phyloP scores from a whole-genome alignment of 257 asterid genomes.

The Nicotiana otophora region DNA sequence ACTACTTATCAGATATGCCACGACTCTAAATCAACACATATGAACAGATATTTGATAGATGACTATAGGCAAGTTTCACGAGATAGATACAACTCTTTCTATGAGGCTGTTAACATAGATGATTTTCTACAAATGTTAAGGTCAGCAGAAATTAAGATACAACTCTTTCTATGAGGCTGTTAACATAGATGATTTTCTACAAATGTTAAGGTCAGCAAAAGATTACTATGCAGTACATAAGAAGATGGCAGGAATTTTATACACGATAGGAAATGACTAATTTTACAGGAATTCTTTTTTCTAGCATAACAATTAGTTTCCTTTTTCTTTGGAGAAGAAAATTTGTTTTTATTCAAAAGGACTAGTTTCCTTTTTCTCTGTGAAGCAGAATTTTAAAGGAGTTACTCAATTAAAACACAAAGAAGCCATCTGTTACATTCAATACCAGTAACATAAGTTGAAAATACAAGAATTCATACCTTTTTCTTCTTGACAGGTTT shows the following conservation, averaged over 20 bases:
- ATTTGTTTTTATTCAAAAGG: no score
- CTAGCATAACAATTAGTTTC: no score
- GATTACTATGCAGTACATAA: background rate
- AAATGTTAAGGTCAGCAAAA: background rate
- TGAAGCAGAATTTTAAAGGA: background rate
- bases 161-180: background rate
- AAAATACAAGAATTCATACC: slow-evolving; percentile 31
- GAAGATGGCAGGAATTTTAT: background rate
- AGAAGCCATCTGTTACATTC: background rate
- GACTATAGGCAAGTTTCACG: background rate
- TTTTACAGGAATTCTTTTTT: background rate
- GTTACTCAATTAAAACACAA: background rate
- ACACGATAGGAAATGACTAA: background rate
- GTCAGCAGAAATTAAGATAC: background rate
- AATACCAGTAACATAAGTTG: background rate
- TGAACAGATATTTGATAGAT: background rate
- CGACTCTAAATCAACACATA: background rate
- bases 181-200: background rate
- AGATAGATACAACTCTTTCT: background rate
- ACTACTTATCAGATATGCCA: background rate
- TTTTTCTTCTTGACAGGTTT: slow-evolving; percentile 97
- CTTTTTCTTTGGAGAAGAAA: background rate
- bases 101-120: background rate
- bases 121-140: background rate
- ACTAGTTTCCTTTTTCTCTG: background rate